Evolutionary conservation across 1,139 yeast species (phyloP).

Genomic region (Magnusiomyces paraingens): DNA sequence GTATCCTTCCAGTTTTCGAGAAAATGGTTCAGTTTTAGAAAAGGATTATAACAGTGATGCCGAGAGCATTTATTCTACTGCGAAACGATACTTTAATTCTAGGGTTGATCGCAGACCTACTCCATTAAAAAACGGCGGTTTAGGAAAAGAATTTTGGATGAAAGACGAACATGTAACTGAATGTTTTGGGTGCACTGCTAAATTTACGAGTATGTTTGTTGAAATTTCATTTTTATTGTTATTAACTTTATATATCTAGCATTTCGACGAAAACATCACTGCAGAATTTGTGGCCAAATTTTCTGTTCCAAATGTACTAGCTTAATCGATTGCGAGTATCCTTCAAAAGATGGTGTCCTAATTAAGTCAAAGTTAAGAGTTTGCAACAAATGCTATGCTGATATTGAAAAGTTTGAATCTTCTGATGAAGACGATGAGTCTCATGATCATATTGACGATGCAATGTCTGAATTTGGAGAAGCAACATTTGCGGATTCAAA

Average conservation of each 20-base stretch:
- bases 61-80: slow-evolving; percentile 26
- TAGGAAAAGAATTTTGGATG: slow-evolving; percentile 75
- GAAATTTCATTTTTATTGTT: not conserved
- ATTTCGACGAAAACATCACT: slow-evolving; percentile 88
- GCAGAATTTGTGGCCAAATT: slow-evolving; percentile 93
- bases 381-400: slow-evolving; percentile 68
- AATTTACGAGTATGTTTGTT: slow-evolving; percentile 50
- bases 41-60: slow-evolving; percentile 29
- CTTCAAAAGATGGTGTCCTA: not conserved
- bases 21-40: slow-evolving; percentile 13
- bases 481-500: not conserved
- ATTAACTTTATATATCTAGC: slow-evolving; percentile 24
- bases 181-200: slow-evolving; percentile 68
- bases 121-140: slow-evolving; percentile 25
- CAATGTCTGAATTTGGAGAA: slow-evolving; percentile 7
- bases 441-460: slow-evolving; percentile 8
- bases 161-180: slow-evolving; percentile 80
- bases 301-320: slow-evolving; percentile 85
- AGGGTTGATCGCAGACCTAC: slow-evolving; percentile 21
- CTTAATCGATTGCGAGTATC: slow-evolving; percentile 62
- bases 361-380: slow-evolving; percentile 63
- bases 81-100: slow-evolving; percentile 21
- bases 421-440: slow-evolving; percentile 19
- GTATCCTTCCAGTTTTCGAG: not conserved
- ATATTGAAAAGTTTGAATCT: slow-evolving; percentile 39